Evolutionary conservation across 2,329 filamentous ascomycete species (phyloP).

Genomic region (Purpureocillium takamizusanense): DNA sequence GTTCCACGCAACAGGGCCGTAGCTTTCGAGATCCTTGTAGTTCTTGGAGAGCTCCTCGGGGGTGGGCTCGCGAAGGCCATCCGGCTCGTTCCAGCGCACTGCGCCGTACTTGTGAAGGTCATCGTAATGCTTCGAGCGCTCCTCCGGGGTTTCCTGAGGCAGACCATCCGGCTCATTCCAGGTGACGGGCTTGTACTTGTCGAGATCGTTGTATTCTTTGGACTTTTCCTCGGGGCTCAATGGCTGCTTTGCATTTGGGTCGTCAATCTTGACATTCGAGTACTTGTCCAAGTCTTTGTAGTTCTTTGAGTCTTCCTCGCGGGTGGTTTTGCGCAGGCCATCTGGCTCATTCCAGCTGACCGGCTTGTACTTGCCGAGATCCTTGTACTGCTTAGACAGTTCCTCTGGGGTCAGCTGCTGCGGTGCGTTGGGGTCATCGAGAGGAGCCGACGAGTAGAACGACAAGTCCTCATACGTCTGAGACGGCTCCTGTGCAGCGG

Average conservation of each 20-base stretch:
- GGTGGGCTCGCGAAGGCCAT: conserved; percentile 19
- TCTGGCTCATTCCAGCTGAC: conserved; percentile 13
- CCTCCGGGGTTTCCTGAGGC: conserved; percentile 19
- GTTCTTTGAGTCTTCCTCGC: conserved; percentile 18
- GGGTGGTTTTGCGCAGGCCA: conserved; percentile 13
- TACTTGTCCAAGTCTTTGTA: conserved; percentile 28
- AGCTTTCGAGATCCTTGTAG: conserved; percentile 25
- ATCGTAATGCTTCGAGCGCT: conserved; percentile 28
- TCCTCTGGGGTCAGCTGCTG: conserved; percentile 17
- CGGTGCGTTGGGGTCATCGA: conserved; percentile 18
- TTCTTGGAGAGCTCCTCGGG: conserved; percentile 29
- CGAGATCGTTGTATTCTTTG: conserved; percentile 30
- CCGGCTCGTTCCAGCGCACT: conserved; percentile 26
- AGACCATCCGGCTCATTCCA: conserved; percentile 33
- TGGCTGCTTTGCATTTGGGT: conserved; percentile 14
- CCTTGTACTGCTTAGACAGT: conserved; percentile 21
- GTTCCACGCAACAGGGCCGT: conserved; percentile 19
- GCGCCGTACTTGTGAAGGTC: conserved; percentile 27
- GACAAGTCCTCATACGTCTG: conserved; percentile 16
- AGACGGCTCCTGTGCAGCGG: background rate
- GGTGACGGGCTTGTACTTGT: conserved; percentile 25
- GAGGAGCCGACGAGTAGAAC: conserved; percentile 19
- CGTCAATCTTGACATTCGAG: conserved; percentile 6
- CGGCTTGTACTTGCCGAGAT: conserved; percentile 23
- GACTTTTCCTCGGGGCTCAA: conserved; percentile 19